These are phyloP conservation scores for Turnera subulata DNA, from an alignment of 345 rosid species.

Conservation along the genomic window DNA sequence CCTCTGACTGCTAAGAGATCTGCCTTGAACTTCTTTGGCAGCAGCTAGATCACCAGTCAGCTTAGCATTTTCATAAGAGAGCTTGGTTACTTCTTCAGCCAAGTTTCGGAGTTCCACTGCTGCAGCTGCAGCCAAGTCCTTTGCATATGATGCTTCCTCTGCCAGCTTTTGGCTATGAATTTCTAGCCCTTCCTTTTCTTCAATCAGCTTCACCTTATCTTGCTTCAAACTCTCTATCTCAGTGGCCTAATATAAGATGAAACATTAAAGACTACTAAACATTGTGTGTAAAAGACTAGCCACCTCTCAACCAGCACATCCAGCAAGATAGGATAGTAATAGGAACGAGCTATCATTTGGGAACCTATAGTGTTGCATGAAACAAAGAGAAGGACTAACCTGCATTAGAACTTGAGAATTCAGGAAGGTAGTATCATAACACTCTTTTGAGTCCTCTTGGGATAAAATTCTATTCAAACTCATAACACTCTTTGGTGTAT, in stretches of 20 bases:
- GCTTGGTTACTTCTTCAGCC: slow-evolving; percentile 70
- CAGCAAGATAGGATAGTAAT: not conserved
- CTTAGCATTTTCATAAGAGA: slow-evolving; percentile 59
- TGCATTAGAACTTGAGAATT: slow-evolving; percentile 45
- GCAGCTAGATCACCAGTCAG: slow-evolving; percentile 46
- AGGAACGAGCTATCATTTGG: slow-evolving; percentile 6
- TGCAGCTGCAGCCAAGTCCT: slow-evolving; percentile 66
- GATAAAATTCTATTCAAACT: slow-evolving; percentile 58
- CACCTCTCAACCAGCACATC: not conserved
- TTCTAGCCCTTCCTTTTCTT: slow-evolving; percentile 58
- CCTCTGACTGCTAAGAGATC: slow-evolving; percentile 31
- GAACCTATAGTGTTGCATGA: slow-evolving; percentile 8
- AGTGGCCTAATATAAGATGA: slow-evolving; percentile 37
- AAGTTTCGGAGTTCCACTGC: slow-evolving; percentile 61
- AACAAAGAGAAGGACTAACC: slow-evolving; percentile 26
- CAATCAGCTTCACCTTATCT: slow-evolving; percentile 40
- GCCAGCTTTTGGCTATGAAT: slow-evolving; percentile 46
- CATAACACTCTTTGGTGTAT: slow-evolving; percentile 58
- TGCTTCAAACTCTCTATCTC: slow-evolving; percentile 56
- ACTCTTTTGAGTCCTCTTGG: slow-evolving; percentile 54
- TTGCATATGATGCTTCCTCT: slow-evolving; percentile 72
- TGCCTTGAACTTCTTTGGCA: slow-evolving; percentile 32
- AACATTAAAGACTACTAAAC: not conserved
- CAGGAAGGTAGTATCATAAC: slow-evolving; percentile 26
- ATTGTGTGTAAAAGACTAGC: not conserved